Conservation (phyloP, 768 basidiomycete genomes). For the Sporobolomyces pararoseus region DNA sequence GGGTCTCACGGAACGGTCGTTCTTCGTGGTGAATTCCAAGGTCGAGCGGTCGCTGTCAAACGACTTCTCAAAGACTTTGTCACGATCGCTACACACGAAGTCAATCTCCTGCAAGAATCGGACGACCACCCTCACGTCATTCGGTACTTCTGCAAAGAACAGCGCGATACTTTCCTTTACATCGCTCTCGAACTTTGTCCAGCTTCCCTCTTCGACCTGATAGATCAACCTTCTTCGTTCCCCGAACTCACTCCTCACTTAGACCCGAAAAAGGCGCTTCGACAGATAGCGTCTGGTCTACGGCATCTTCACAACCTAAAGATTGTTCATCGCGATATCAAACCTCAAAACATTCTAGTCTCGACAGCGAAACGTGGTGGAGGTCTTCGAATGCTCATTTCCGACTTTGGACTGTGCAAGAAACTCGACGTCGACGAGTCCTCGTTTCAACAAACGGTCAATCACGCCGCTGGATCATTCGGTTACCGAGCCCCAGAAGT, state of each 20-base stretch:
- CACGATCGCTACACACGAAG: slow-evolving; percentile 87
- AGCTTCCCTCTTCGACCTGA: slow-evolving; percentile 77
- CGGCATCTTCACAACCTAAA: slow-evolving; percentile 88
- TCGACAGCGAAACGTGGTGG: slow-evolving; percentile 57
- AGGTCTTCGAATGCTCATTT: slow-evolving; percentile 78
- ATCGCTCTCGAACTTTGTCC: slow-evolving; percentile 95
- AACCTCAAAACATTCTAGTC: slow-evolving; percentile 94
- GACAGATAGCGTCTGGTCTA: slow-evolving; percentile 80
- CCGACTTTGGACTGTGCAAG: slow-evolving; percentile 95
- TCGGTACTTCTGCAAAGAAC: slow-evolving; percentile 95
- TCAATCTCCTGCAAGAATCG: slow-evolving; percentile 87
- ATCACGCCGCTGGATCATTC: slow-evolving; percentile 87
- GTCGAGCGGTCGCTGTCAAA: slow-evolving; percentile 96
- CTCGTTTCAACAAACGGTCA: slow-evolving; percentile 85
- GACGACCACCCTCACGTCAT: slow-evolving; percentile 99
- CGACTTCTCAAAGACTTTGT: slow-evolving; percentile 92
- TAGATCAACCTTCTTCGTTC: slow-evolving; percentile 69
- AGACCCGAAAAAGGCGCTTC: slow-evolving; percentile 80
- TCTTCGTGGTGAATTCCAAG: slow-evolving; percentile 89
- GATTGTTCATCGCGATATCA: slow-evolving; percentile 97
- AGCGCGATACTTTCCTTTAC: slow-evolving; percentile 87
- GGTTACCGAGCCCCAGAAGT: slow-evolving; percentile 99
- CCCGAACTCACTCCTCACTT: slow-evolving; percentile 74
- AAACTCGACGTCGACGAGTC: slow-evolving; percentile 93
- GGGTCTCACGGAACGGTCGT: slow-evolving; percentile 97